A percentile compares a stretch with the other conserved stretches of the same genome.
Conservation (phyloP, 2,329 filamentous ascomycete genomes). For the Botrytis hyacinthi region DNA sequence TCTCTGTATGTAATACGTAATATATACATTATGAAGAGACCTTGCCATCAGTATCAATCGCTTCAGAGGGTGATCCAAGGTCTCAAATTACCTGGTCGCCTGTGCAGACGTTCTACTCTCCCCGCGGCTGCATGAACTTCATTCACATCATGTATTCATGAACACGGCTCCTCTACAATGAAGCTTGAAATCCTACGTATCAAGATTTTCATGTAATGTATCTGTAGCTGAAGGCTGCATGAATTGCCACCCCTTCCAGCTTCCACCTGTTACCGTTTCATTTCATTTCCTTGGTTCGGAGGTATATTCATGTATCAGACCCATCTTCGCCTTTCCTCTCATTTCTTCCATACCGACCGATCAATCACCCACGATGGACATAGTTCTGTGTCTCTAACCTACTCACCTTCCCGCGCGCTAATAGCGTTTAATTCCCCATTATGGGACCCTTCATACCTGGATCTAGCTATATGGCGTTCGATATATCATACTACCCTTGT, state of each 20-base stretch:
- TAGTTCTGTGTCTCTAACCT: background rate
- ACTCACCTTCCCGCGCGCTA: constrained; percentile 19
- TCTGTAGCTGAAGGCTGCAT: constrained; percentile 13
- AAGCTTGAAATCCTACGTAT: constrained; percentile 6
- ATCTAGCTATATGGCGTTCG: constrained; percentile 21
- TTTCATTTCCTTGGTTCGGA: background rate
- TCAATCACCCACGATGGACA: constrained; percentile 5
- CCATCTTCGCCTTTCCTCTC: background rate
- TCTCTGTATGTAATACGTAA: background rate
- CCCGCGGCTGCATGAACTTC: constrained; percentile 18
- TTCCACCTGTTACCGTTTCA: background rate
- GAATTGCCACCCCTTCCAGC: background rate
- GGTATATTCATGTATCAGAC: background rate
- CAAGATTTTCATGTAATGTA: background rate
- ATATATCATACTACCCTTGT: constrained; percentile 21
- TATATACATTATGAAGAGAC: background rate
- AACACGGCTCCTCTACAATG: constrained; percentile 8
- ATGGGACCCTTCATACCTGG: constrained; percentile 14
- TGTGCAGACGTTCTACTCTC: constrained; percentile 16
- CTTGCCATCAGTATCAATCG: background rate
- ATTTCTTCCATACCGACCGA: background rate
- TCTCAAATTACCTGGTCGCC: background rate
- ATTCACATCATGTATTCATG: constrained; percentile 12
- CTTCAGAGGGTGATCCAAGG: background rate
- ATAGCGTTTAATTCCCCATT: constrained; percentile 22